Evolutionary conservation across 2,329 filamentous ascomycete genomes (phyloP).

Genomic region (Colletotrichum tropicale): DNA sequence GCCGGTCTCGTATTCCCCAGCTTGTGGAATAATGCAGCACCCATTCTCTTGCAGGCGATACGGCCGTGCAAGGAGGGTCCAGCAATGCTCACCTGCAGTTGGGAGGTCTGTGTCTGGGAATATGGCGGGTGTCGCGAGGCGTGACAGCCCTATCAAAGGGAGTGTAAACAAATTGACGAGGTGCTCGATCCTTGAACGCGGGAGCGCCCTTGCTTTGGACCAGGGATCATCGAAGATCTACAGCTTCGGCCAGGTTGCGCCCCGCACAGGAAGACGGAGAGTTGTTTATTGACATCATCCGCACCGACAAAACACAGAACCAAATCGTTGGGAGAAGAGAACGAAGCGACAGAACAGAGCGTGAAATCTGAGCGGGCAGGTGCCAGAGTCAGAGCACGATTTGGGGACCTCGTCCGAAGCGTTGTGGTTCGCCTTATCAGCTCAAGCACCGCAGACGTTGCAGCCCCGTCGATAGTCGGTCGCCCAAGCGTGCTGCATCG

Average conservation of each 20-base stretch:
- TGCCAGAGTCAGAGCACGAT: background rate
- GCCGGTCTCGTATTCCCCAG: background rate
- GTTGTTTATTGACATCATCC: background rate
- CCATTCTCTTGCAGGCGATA: background rate
- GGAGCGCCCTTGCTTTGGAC: background rate
- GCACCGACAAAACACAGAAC: background rate
- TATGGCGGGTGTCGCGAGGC: background rate
- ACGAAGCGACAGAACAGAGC: background rate
- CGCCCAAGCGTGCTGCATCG: background rate
- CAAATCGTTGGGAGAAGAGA: background rate
- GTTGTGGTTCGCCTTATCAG: background rate
- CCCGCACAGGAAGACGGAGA: background rate
- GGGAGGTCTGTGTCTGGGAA: background rate
- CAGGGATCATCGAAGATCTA: background rate
- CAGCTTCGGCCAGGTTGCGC: background rate
- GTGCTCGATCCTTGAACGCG: background rate
- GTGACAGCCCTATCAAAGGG: background rate
- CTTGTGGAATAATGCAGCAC: background rate
- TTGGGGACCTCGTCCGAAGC: background rate
- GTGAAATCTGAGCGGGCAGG: background rate
- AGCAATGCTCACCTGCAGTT: slow-evolving; percentile 10
- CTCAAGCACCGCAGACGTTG: background rate
- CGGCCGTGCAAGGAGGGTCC: background rate
- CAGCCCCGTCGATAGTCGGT: background rate
- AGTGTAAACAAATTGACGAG: background rate